phyloP scores from a whole-genome alignment of 23 red algal genomes.

The Gracilaria domingensis region DNA sequence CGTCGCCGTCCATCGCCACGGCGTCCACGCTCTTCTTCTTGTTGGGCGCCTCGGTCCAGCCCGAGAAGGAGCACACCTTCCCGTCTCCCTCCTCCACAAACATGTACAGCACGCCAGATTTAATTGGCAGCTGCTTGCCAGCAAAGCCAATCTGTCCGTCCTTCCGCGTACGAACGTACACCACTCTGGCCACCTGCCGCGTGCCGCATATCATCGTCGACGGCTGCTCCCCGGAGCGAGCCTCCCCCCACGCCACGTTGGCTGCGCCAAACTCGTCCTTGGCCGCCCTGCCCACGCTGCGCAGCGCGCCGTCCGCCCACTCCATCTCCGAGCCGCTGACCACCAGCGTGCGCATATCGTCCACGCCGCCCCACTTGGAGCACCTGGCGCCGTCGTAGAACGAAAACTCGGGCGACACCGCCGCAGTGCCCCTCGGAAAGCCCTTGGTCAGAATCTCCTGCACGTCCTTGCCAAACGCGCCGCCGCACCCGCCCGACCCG shows the following conservation, averaged over 20 bases:
- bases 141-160: not conserved
- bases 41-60: slow-evolving; percentile 31
- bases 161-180: not conserved
- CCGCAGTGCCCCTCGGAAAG: not conserved
- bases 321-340: not conserved
- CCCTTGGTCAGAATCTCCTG: not conserved
- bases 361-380: slow-evolving; percentile 5
- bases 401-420: not conserved
- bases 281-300: not conserved
- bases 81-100: slow-evolving; percentile 15
- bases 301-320: slow-evolving; percentile 4
- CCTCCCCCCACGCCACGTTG: slow-evolving; percentile 8
- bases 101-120: not conserved
- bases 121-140: not conserved
- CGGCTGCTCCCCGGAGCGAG: not conserved
- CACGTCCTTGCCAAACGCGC: slow-evolving; percentile 16
- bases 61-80: not conserved
- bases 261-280: not conserved
- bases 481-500: not conserved
- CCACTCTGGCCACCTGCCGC: not conserved
- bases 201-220: not conserved
- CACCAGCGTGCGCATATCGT: slow-evolving; percentile 4
- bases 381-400: slow-evolving; percentile 8
- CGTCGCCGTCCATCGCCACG: not conserved
- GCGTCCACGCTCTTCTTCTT: not conserved